Evolutionary conservation across 2,329 filamentous ascomycete species (phyloP).

Genomic region (Ascochyta fabae): DNA sequence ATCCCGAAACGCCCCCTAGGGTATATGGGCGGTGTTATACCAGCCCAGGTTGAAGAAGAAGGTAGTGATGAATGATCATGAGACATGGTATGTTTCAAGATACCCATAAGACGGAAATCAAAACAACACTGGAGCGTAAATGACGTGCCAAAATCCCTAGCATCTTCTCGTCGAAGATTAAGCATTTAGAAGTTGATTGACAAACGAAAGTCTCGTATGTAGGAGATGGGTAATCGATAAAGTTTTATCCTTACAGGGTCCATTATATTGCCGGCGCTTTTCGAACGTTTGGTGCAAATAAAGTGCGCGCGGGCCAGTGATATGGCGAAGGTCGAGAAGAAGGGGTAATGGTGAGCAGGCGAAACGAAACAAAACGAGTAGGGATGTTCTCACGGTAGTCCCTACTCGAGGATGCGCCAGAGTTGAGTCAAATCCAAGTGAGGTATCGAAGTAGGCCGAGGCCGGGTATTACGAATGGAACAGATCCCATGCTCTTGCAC

Average conservation of each 20-base stretch:
- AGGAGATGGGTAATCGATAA: background rate
- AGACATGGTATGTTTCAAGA: constrained; percentile 21
- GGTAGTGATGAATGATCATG: constrained; percentile 16
- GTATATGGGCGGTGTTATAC: constrained; percentile 19
- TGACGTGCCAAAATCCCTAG: constrained; percentile 15
- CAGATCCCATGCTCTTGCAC: constrained; percentile 91
- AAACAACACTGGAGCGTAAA: constrained; percentile 14
- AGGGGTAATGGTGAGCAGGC: constrained; percentile 22
- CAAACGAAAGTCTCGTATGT: constrained; percentile 18
- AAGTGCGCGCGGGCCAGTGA: constrained; percentile 21
- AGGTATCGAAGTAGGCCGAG: constrained; percentile 20
- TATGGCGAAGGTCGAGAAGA: constrained; percentile 22
- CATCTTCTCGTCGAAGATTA: constrained; percentile 18
- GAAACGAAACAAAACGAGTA: constrained; percentile 21
- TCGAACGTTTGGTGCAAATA: constrained; percentile 14
- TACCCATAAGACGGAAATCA: constrained; percentile 11
- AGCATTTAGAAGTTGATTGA: constrained; percentile 15
- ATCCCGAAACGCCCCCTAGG: constrained; percentile 20
- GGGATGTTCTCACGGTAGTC: constrained; percentile 26
- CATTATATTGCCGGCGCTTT: constrained; percentile 39
- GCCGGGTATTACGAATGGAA: constrained; percentile 76
- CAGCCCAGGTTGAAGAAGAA: constrained; percentile 16
- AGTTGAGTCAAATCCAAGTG: constrained; percentile 17
- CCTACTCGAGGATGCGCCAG: constrained; percentile 33
- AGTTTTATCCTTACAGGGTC: constrained; percentile 31